Evolutionary conservation across 306 rosid genomes (phyloP).

Genomic region (Delonix regia): DNA sequence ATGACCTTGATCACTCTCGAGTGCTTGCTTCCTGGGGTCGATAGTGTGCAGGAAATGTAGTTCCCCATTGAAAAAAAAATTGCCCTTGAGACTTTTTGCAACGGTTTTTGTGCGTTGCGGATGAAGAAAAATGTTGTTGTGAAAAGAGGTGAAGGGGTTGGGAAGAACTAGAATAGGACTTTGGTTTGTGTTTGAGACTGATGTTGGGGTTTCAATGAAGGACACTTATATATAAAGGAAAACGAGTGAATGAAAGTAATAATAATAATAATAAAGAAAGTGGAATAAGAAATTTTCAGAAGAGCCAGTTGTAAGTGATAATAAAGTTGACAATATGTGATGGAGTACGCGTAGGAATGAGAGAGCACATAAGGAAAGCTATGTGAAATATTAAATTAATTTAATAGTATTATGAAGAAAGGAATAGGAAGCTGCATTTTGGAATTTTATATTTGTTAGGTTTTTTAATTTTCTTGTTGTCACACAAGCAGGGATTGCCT

Average conservation of each 20-base stretch:
- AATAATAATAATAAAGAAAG: too few species aligned
- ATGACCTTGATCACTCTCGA: slow-evolving; percentile 55
- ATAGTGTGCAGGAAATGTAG: slow-evolving; percentile 70
- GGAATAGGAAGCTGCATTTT: slow-evolving; percentile 41
- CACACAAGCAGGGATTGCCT: too few species aligned
- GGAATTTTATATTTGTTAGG: not conserved
- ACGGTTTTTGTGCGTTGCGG: not conserved
- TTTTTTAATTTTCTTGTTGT: not conserved
- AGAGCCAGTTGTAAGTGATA: slow-evolving; percentile 23
- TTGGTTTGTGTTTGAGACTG: slow-evolving; percentile 2
- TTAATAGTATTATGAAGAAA: not conserved
- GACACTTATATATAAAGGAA: not conserved
- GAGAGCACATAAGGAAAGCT: not conserved
- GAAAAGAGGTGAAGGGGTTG: not conserved
- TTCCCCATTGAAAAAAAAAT: too few species aligned
- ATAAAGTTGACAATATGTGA: slow-evolving; percentile 34
- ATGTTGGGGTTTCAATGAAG: not conserved
- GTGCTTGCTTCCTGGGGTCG: slow-evolving; percentile 46
- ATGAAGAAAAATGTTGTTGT: not conserved
- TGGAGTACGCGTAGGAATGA: slow-evolving; percentile 43
- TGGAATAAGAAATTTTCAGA: slow-evolving; percentile 12
- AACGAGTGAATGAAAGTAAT: not conserved
- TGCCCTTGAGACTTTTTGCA: not conserved
- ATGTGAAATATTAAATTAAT: not conserved
- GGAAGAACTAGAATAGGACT: not conserved